Percentiles rank a stretch among this genome's conserved stretches.
These are phyloP conservation scores for Corymbia maculata DNA, from an alignment of 345 rosid species.

Conservation along the genomic window DNA sequence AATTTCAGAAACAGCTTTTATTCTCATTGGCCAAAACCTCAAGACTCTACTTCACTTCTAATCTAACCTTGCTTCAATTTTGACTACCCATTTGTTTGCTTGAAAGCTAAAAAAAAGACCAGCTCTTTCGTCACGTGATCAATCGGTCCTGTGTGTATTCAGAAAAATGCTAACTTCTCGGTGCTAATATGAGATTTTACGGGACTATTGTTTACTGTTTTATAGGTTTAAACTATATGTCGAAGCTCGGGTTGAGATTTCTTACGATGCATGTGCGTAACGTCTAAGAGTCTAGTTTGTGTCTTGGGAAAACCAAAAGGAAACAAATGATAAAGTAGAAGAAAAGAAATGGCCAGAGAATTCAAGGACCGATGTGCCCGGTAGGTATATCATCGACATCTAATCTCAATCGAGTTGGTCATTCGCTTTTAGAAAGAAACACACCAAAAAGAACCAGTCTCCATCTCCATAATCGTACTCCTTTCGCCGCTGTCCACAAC, in stretches of 20 bases:
- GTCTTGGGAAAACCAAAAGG: not conserved
- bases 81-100: not conserved
- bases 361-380: not conserved
- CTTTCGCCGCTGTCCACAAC: not conserved
- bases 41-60: not conserved
- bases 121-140: accelerated
- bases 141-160: accelerated
- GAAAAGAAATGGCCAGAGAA: not conserved
- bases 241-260: not conserved
- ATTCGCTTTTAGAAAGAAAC: not conserved
- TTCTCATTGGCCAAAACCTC: not conserved
- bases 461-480: not conserved
- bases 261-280: no score
- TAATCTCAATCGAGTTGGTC: not conserved
- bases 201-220: accelerated
- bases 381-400: not conserved
- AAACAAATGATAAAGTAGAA: not conserved
- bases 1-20: not conserved
- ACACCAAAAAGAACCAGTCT: not conserved
- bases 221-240: not conserved
- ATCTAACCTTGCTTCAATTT: not conserved
- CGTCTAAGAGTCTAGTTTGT: not conserved
- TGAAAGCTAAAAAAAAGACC: not conserved
- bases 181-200: not conserved
- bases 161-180: no score